Conservation (phyloP, 2,329 filamentous ascomycete genomes). For the Fusarium sterilihyphosum region DNA sequence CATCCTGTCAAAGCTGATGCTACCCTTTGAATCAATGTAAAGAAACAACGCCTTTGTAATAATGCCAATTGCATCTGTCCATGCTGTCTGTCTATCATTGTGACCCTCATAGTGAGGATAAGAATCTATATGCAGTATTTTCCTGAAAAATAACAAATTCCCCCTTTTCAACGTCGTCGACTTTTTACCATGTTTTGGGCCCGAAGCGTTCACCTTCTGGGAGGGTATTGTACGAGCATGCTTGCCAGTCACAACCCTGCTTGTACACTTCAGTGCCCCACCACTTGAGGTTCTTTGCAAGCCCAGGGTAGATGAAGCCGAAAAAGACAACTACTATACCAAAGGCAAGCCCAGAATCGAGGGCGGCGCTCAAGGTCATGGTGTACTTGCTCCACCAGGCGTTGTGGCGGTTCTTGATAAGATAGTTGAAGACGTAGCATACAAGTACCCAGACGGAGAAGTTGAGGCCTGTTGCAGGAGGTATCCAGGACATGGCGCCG, state of each 20-base stretch:
- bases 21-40: not conserved
- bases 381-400: slow-evolving; percentile 94
- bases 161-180: not conserved
- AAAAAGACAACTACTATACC: slow-evolving; percentile 88
- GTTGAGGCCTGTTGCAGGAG: slow-evolving; percentile 86
- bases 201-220: slow-evolving; percentile 73
- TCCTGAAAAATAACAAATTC: not conserved
- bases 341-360: slow-evolving; percentile 85
- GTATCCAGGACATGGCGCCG: slow-evolving; percentile 86
- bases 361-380: slow-evolving; percentile 85
- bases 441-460: slow-evolving; percentile 89
- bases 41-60: slow-evolving; percentile 6
- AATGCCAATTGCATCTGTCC: slow-evolving; percentile 2
- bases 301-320: slow-evolving; percentile 83
- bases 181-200: slow-evolving; percentile 65
- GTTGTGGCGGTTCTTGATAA: slow-evolving; percentile 73
- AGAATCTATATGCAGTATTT: slow-evolving; percentile 36
- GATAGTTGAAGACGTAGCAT: slow-evolving; percentile 85
- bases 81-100: slow-evolving; percentile 39
- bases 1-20: not conserved
- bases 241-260: slow-evolving; percentile 85
- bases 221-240: slow-evolving; percentile 75
- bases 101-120: not conserved
- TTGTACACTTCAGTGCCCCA: slow-evolving; percentile 92
- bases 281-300: slow-evolving; percentile 79